These are phyloP conservation scores for Candida dubliniensis DNA, from an alignment of 1,139 yeast species.

Conservation along the genomic window DNA sequence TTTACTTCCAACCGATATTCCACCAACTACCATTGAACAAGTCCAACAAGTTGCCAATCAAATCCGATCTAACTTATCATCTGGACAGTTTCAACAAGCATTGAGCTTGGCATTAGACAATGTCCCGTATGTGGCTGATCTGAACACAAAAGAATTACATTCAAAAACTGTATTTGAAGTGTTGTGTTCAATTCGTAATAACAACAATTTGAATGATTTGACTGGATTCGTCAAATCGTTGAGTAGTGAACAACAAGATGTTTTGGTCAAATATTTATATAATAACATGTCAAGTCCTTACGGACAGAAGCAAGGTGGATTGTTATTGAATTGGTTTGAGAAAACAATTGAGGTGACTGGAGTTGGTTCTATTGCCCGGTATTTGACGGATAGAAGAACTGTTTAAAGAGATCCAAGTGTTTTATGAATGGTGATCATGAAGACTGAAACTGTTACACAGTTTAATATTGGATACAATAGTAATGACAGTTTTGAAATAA, in stretches of 20 bases:
- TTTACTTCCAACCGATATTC: slow-evolving; percentile 57
- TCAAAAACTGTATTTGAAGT: slow-evolving; percentile 68
- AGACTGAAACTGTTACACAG: too few relatives aligned
- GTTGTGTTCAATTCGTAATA: slow-evolving; percentile 70
- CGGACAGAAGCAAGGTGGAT: slow-evolving; percentile 86
- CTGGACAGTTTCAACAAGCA: slow-evolving; percentile 73
- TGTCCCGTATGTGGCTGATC: slow-evolving; percentile 84
- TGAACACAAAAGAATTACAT: slow-evolving; percentile 50
- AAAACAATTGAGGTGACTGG: slow-evolving; percentile 84
- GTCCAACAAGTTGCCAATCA: slow-evolving; percentile 56
- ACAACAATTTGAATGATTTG: slow-evolving; percentile 55
- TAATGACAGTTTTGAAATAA: not conserved
- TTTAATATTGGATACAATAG: too few relatives aligned
- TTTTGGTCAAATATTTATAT: slow-evolving; percentile 80
- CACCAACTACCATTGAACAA: slow-evolving; percentile 45
- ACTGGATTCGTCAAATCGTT: slow-evolving; percentile 59
- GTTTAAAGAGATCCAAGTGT: slow-evolving; percentile 36
- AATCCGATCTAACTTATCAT: slow-evolving; percentile 62
- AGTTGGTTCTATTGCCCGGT: slow-evolving; percentile 85
- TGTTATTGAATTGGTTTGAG: slow-evolving; percentile 87
- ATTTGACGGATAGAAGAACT: slow-evolving; percentile 80
- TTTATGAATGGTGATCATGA: too few relatives aligned
- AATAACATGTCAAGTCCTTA: slow-evolving; percentile 77
- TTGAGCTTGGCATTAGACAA: slow-evolving; percentile 59
- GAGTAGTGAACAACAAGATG: slow-evolving; percentile 67